phyloP scores from a whole-genome alignment of 495 filamentous ascomycete species.

The Hypoxylon crocopeplum region DNA sequence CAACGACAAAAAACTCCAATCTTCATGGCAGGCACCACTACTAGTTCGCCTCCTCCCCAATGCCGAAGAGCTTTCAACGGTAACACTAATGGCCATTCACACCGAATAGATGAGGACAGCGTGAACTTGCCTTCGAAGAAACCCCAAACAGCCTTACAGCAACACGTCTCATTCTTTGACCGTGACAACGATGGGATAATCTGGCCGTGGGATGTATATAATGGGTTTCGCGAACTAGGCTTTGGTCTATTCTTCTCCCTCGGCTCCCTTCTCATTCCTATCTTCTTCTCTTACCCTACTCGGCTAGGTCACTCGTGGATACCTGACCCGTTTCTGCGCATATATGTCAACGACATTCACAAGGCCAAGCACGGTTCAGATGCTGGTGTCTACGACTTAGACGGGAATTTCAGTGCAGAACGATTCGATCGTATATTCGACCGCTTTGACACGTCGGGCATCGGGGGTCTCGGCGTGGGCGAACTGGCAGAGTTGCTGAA shows the following conservation, averaged over 20 bases:
- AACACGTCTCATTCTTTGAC: constrained; percentile 60
- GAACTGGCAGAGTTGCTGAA: constrained; percentile 8
- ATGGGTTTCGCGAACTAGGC: constrained; percentile 55
- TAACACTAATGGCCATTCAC: too few relatives aligned
- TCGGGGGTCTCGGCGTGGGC: constrained; percentile 4
- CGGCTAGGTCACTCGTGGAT: constrained; percentile 20
- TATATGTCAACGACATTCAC: constrained; percentile 28
- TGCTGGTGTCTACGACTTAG: constrained; percentile 21
- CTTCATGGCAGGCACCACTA: constrained; percentile 6
- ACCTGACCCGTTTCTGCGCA: constrained; percentile 20
- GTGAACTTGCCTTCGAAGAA: neutral
- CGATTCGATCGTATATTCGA: constrained; percentile 23
- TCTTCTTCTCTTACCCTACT: constrained; percentile 34
- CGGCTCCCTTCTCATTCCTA: constrained; percentile 41
- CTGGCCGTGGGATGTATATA: constrained; percentile 55
- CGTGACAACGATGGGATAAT: constrained; percentile 56
- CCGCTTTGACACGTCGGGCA: constrained; percentile 9
- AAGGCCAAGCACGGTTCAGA: constrained; percentile 32
- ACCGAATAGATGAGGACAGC: neutral
- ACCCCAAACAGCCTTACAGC: constrained; percentile 47
- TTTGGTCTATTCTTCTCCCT: constrained; percentile 52
- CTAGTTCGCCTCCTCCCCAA: neutral
- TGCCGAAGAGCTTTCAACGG: neutral
- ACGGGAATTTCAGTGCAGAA: constrained; percentile 16
- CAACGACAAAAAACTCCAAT: neutral